These are phyloP conservation scores for Acer yangbiense DNA, from an alignment of 345 rosid genomes.

Conservation along the genomic window DNA sequence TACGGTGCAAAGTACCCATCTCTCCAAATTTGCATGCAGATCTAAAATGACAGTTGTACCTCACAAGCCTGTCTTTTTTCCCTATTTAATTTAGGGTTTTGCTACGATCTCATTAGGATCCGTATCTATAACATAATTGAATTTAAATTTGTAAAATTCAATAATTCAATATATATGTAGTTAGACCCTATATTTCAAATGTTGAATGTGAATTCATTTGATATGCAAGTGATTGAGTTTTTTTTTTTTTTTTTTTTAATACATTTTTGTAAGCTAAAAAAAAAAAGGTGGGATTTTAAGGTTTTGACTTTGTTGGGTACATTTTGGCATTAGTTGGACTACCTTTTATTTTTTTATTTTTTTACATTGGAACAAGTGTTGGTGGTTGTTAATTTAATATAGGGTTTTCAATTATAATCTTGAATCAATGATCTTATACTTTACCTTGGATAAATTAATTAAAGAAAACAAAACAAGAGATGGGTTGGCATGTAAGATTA, in stretches of 20 bases:
- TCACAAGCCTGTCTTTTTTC: not conserved
- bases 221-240: too few relatives aligned
- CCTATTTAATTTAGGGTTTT: too few relatives aligned
- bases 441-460: not conserved
- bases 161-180: too few relatives aligned
- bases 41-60: slow-evolving; percentile 37
- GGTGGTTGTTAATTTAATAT: not conserved
- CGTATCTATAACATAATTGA: too few relatives aligned
- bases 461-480: not conserved
- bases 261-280: not conserved
- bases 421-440: not conserved
- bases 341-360: too few relatives aligned
- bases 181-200: too few relatives aligned
- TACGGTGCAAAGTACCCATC: slow-evolving; percentile 40
- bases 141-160: too few relatives aligned
- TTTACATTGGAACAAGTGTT: not conserved
- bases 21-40: slow-evolving; percentile 20
- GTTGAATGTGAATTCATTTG: too few relatives aligned
- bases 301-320: not conserved
- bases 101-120: too few relatives aligned
- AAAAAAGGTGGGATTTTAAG: not conserved
- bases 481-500: too few relatives aligned
- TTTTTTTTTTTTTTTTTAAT: not conserved
- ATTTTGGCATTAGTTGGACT: not conserved
- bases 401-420: not conserved